Conservation (phyloP, 2,329 filamentous ascomycete genomes). For the Coniochaeta sp. region DNA sequence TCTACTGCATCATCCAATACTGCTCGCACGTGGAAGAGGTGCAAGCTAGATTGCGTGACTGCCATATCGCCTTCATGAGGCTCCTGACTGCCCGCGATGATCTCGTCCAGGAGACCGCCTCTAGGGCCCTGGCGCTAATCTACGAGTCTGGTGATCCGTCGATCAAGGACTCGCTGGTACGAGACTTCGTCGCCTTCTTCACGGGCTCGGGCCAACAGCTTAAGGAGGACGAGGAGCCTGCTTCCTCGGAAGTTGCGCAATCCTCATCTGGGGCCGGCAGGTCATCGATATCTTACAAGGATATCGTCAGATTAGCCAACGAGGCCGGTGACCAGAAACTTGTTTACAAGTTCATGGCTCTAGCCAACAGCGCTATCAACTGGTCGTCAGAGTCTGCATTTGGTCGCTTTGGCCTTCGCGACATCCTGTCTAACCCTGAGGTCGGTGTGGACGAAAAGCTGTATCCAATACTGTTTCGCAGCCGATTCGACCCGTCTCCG, state of each 20-base stretch:
- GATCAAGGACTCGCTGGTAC: constrained; percentile 75
- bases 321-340: constrained; percentile 93
- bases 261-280: constrained; percentile 83
- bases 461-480: constrained; percentile 90
- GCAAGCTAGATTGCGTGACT: constrained; percentile 66
- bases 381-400: constrained; percentile 98
- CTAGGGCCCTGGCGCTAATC: constrained; percentile 80
- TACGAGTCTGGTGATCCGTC: constrained; percentile 84
- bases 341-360: constrained; percentile 98
- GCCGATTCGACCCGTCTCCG: constrained; percentile 88
- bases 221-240: constrained; percentile 69
- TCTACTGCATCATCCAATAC: constrained; percentile 85
- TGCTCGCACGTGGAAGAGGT: constrained; percentile 73
- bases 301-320: constrained; percentile 91
- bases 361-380: constrained; percentile 90
- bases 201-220: constrained; percentile 68
- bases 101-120: constrained; percentile 91
- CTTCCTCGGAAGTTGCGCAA: constrained; percentile 62
- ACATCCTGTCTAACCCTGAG: constrained; percentile 78
- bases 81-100: constrained; percentile 85
- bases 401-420: constrained; percentile 86
- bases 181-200: constrained; percentile 82
- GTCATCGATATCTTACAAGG: constrained; percentile 91
- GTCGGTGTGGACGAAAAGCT: constrained; percentile 90
- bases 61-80: constrained; percentile 80